Conservation (phyloP, 371 early-diverging fungal species). For the Saksenaea oblongispora region DNA sequence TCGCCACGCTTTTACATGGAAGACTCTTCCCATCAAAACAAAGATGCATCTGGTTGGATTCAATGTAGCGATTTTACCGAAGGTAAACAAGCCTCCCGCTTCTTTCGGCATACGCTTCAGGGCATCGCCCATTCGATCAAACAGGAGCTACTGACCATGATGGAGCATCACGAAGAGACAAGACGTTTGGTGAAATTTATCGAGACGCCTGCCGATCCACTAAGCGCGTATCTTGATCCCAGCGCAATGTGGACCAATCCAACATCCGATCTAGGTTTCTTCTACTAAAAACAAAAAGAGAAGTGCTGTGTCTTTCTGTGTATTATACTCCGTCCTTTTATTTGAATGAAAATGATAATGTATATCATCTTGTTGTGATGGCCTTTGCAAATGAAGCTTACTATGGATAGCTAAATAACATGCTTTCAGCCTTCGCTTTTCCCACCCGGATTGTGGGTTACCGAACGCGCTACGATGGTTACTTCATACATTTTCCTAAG, state of each 20-base stretch:
- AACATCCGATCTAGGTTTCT: neutral
- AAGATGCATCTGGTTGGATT: slow-evolving; percentile 47
- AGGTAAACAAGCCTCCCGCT: slow-evolving; percentile 67
- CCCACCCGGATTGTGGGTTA: too few relatives aligned
- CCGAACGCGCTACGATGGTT: too few relatives aligned
- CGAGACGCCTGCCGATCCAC: neutral
- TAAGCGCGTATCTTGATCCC: neutral
- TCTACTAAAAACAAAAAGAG: neutral
- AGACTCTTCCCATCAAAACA: neutral
- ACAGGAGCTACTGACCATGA: slow-evolving; percentile 44
- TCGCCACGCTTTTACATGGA: slow-evolving; percentile 55
- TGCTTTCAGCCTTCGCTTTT: too few relatives aligned
- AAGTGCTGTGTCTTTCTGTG: too few relatives aligned
- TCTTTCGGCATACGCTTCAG: slow-evolving; percentile 65
- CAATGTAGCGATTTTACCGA: slow-evolving; percentile 83
- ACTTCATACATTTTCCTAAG: too few relatives aligned
- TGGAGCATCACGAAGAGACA: neutral
- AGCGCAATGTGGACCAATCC: neutral
- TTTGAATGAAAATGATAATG: too few relatives aligned
- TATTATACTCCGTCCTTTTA: too few relatives aligned
- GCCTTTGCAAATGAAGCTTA: too few relatives aligned
- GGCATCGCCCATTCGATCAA: slow-evolving; percentile 56
- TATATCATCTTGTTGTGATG: too few relatives aligned
- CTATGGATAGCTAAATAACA: too few relatives aligned
- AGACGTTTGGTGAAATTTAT: neutral